phyloP scores from a whole-genome alignment of 306 rosid species.

The Citrullus amarus region DNA sequence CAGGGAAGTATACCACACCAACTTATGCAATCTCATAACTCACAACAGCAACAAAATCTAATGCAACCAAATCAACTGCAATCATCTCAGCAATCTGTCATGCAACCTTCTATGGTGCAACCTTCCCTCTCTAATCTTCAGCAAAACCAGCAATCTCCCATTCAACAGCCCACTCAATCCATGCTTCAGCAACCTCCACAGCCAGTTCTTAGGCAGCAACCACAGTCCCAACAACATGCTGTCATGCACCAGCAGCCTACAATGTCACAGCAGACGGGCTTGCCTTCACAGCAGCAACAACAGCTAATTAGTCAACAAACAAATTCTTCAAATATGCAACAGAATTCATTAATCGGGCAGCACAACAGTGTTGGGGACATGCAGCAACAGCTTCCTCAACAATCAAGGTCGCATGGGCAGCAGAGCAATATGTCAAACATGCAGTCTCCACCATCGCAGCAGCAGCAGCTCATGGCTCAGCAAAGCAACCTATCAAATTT shows the following conservation, averaged over 20 bases:
- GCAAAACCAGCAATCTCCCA: conserved; percentile 59
- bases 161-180: conserved; percentile 59
- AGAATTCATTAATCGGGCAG: conserved; percentile 15
- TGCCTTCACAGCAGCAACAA: conserved; percentile 54
- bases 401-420: conserved; percentile 49
- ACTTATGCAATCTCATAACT: conserved; percentile 46
- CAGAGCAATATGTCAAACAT: conserved; percentile 59
- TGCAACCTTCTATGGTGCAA: conserved; percentile 56
- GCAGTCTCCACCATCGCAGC: conserved; percentile 28
- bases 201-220: conserved; percentile 66
- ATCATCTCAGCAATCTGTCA: conserved; percentile 64
- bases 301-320: conserved; percentile 56
- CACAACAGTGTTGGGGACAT: conserved; percentile 63
- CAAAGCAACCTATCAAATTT: conserved; percentile 55
- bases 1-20: conserved; percentile 33
- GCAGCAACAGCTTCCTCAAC: conserved; percentile 46
- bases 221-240: conserved; percentile 57
- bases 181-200: conserved; percentile 78
- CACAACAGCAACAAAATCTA: conserved; percentile 47
- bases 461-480: conserved; percentile 59
- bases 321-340: conserved; percentile 54
- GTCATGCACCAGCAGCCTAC: conserved; percentile 57
- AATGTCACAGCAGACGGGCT: conserved; percentile 42
- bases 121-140: conserved; percentile 53
- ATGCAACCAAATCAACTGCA: conserved; percentile 63